phyloP scores from a whole-genome alignment of 2,329 filamentous ascomycete genomes.

The Beauveria sp. region DNA sequence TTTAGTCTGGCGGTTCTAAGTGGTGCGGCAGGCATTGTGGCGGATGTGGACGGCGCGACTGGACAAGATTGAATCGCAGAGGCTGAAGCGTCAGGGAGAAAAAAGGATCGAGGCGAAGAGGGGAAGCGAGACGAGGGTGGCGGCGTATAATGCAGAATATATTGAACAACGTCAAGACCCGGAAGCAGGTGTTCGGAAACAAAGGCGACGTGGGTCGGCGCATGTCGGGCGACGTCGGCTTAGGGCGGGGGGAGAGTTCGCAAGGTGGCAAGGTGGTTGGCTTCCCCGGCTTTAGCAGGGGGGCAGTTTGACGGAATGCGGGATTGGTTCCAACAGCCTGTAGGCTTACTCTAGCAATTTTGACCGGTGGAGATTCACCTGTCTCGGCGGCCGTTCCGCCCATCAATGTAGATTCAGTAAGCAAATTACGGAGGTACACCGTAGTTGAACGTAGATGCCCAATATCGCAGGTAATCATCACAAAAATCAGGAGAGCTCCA shows the following conservation, averaged over 20 bases:
- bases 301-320: not conserved
- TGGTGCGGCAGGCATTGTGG: constrained; percentile 25
- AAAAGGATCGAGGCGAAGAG: not conserved
- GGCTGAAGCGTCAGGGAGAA: not conserved
- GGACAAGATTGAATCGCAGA: constrained; percentile 1
- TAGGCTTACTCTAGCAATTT: not conserved
- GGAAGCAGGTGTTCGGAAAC: constrained; percentile 7
- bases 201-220: constrained; percentile 5
- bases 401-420: too few relatives aligned
- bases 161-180: not conserved
- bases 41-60: constrained; percentile 2
- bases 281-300: not conserved
- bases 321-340: not conserved
- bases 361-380: not conserved
- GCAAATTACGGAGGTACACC: too few relatives aligned
- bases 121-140: constrained; percentile 5
- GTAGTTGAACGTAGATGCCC: too few relatives aligned
- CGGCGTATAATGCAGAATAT: constrained; percentile 5
- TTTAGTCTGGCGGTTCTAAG: constrained; percentile 27
- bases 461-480: too few relatives aligned
- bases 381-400: not conserved
- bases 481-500: not conserved
- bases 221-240: constrained; percentile 31
- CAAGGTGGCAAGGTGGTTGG: not conserved
- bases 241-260: constrained; percentile 21